Conservation (phyloP, 768 basidiomycete genomes). For the Tricholoma saponaceum region DNA sequence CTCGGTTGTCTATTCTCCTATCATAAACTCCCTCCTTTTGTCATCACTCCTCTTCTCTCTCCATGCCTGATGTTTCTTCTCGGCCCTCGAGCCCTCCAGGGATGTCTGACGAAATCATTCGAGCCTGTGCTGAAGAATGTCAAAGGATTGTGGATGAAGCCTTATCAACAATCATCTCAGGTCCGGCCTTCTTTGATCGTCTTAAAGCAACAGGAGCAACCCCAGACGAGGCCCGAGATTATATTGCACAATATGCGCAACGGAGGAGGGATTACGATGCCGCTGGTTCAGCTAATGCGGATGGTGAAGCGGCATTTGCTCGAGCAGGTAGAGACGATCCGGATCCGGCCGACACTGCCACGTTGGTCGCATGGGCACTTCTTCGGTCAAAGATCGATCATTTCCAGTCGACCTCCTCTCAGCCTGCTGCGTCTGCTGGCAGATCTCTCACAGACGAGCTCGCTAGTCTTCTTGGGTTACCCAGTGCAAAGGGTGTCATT, state of each 20-base stretch:
- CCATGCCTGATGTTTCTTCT: neutral
- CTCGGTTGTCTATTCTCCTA: no score
- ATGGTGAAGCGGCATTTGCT: no score
- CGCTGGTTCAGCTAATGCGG: no score
- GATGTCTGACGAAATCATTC: neutral
- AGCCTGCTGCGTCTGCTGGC: neutral
- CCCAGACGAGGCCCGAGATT: neutral
- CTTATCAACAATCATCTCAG: neutral
- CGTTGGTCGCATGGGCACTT: neutral
- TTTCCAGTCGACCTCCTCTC: neutral
- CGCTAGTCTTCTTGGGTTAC: no score
- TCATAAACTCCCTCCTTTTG: no score
- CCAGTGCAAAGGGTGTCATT: no score
- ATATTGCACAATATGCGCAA: no score
- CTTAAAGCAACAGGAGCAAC: neutral
- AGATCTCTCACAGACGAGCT: no score
- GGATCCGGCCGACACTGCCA: neutral
- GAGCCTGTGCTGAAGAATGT: neutral
- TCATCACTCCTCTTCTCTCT: no score
- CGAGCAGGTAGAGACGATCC: neutral
- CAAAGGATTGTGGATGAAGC: no score
- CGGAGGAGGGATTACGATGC: neutral
- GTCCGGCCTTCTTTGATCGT: neutral
- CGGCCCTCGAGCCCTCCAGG: no score
- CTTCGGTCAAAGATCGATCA: neutral